Evolutionary conservation across 441 rosid species (phyloP).

Genomic region (Adansonia gregorii): DNA sequence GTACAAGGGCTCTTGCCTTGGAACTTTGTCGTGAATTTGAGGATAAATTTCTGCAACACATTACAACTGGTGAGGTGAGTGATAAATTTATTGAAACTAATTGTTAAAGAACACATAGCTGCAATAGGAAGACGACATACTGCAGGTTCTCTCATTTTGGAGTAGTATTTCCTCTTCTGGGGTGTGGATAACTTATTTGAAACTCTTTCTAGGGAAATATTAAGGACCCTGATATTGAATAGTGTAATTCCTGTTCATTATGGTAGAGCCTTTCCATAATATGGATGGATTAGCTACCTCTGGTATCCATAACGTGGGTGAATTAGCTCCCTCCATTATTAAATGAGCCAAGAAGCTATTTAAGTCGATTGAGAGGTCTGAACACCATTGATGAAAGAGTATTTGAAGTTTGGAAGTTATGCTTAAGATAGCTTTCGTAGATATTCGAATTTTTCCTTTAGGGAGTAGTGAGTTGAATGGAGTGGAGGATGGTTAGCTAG

Average conservation of each 20-base stretch:
- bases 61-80: constrained; percentile 77
- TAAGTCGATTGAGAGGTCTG: too few species aligned
- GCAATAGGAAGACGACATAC: background rate
- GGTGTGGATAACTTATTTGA: background rate
- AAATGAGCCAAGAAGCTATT: too few species aligned
- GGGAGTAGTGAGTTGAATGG: too few species aligned
- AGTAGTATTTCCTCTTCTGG: background rate
- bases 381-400: too few species aligned
- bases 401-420: too few species aligned
- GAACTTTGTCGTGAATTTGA: constrained; percentile 83
- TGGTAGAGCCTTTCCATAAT: background rate
- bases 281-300: background rate
- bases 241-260: background rate
- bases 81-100: background rate
- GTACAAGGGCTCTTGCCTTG: constrained; percentile 74
- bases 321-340: too few species aligned
- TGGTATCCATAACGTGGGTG: too few species aligned
- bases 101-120: background rate
- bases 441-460: too few species aligned
- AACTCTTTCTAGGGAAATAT: constrained; percentile 4
- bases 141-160: background rate
- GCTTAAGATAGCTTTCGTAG: too few species aligned
- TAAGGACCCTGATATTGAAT: background rate
- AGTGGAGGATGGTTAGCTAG: too few species aligned
- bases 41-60: constrained; percentile 73